Conservation (phyloP, 2,329 filamentous ascomycete genomes). For the Cercospora sp. region DNA sequence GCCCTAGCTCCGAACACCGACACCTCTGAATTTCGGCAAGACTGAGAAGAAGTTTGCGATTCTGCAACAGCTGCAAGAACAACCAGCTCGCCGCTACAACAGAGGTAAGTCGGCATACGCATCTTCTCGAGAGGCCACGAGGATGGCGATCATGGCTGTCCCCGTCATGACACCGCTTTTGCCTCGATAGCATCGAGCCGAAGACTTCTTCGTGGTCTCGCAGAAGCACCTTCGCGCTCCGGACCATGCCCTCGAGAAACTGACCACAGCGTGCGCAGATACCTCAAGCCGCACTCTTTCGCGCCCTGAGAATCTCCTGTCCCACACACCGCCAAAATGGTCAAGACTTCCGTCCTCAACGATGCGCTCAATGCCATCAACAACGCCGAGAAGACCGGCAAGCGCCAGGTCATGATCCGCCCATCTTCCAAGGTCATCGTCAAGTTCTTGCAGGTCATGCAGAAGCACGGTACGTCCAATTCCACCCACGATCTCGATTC, state of each 20-base stretch:
- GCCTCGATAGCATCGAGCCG: conserved; percentile 58
- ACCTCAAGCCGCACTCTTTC: conserved; percentile 56
- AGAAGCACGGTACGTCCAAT: conserved; percentile 87
- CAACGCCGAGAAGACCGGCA: conserved; percentile 99
- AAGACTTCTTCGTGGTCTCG: conserved; percentile 62
- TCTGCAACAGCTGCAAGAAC: conserved; percentile 22
- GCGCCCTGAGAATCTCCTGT: conserved; percentile 77
- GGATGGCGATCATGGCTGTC: conserved; percentile 46
- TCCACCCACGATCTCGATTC: conserved; percentile 16
- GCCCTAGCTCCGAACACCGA: not conserved
- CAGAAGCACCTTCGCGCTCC: conserved; percentile 64
- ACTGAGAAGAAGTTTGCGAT: not conserved
- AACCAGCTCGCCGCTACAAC: conserved; percentile 22
- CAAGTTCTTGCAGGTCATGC: conserved; percentile 99
- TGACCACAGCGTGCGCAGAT: conserved; percentile 51
- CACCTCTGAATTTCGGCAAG: not conserved
- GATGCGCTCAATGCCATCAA: conserved; percentile 86
- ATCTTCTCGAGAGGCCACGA: conserved; percentile 54
- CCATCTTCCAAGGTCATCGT: conserved; percentile 99
- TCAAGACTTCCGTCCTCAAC: conserved; percentile 98
- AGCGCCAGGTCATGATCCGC: conserved; percentile 98
- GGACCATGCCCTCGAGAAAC: conserved; percentile 62
- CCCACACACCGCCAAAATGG: conserved; percentile 77
- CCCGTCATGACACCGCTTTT: conserved; percentile 47
- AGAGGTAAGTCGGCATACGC: conserved; percentile 42